Base-by-base conservation (phyloP, 495 filamentous ascomycete genomes). In the Aspergillus carlsbadensis region DNA sequence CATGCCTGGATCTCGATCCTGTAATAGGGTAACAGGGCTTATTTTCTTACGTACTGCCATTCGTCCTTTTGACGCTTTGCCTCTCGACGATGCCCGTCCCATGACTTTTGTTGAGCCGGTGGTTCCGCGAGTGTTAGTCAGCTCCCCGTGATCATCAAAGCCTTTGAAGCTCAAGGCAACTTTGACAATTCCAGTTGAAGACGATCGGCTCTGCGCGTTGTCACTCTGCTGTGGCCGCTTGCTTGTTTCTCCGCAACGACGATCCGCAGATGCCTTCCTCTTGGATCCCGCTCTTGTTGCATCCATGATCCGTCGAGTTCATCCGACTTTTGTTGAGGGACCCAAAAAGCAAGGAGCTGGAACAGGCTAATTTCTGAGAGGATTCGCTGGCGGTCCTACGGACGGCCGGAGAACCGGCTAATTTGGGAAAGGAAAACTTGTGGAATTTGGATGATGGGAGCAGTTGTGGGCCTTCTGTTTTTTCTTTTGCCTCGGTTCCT, bases 321-420 rank as follows among this genome's bases (percentile, higher is more conserved):
- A n/a, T n/a, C n/a, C n/a, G n/a, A n/a, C n/a, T 29, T 29, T 33
- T 48, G 15, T 51, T 18, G n/a, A 22, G 36, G n/a, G 15, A 11
- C 33, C 22, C 33, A 53, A 29, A 5, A 24, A 15, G 35, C 52
- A 54, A 45, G 31, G 11, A 45, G 29, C 40, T 34, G 14, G 24
- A 7, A 22, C 43, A 42, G 35, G 35, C 54, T 57, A 57, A 50
- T 57, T 43, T 37, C 37, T 29, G n/a, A 48, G 22, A 31, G 33
- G 52, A 36, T 24, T n/a, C 44, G 3, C 3, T 8, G 26, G 8
- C 26, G 26, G 26, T 29, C 26, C 4, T 29, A 29, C 26, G 45
- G 54, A 43, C 37, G 14, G 37, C 26, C 54, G 45, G 54, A 47
- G 36, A 35, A 22, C 13, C 54, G 45, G 45, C 37, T 50, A 50